Base-by-base conservation (phyloP, 495 filamentous ascomycete genomes). In the Penicillium mononematosum region DNA sequence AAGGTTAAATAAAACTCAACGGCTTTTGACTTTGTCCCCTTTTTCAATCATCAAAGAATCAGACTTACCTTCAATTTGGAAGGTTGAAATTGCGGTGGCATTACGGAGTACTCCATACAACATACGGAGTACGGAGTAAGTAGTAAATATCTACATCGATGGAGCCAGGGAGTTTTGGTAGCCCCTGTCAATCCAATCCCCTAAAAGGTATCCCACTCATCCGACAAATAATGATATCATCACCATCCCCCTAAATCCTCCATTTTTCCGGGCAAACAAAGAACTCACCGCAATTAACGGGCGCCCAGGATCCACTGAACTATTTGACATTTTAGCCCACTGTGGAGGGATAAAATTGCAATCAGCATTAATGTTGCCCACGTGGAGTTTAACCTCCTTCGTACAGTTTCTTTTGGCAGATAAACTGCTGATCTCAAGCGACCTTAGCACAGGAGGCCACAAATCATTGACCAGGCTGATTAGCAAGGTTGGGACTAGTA, bases 401-500 rank as follows among this genome's bases (percentile, higher is more conserved):
- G 39, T 39, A 55, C 45, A 43, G 11, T 38, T 43, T 53, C 17
- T 48, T 43, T 27, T 34, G 46, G 20, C 31, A 49, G 46, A 53
- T 44, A 56, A 11, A 29, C 5, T 58, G 61, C 56, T 50, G 64
- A 64, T 67, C 64, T 5, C 25, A 19, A 14, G 20, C 20, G 45
- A 32, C 55, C 56, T 38, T 17, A 59, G 53, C 56, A 9, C 53
- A 31, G 14, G 19, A 6, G 6, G 16, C n/a, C 12, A 32, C 32
- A 4, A 12, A 19, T 38, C 25, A 64, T 64, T 67, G 64, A 56
- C 12, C 10, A 31, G 11, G 16, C 10, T 1, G 31, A 36, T 6
- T 29, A 10, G 20, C 14, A 47, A 25, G 5, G 8, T 22, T 29
- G 12, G 27, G 3, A 17, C 16, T 7, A 41, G 22, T 10, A 1